Evolutionary conservation across 148 eudicot genomes (phyloP), one percentile per base, ranked within the genome.

Genomic region (Camellia japonica): DNA sequence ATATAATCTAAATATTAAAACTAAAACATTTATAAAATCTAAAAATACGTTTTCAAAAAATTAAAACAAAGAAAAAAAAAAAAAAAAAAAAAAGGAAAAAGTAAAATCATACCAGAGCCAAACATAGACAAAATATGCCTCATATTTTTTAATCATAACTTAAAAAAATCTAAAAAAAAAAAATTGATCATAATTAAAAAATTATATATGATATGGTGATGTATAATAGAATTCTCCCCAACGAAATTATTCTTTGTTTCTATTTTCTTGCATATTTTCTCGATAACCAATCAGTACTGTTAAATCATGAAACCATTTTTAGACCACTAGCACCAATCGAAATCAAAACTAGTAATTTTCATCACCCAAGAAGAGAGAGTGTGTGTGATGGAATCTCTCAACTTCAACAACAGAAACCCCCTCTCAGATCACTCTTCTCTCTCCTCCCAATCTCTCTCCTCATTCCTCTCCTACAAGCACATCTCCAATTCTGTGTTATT

Each of bases 381-480:
- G 38, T 30, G 38, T 30, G 55, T 7, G 52, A 73, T 55, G 80
- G 80, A 78, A 41, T 30, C 11, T 78, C 47, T 67, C 11, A 58
- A 43, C 64, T 54, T 63, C 18, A 80, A n/a, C 71, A 63, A 69
- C n/a, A 60, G 14, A 85, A 69, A 68, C 71, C 85, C 18, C 23
- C 80, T 43, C 60, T 23, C 78, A 61, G 54, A 41, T n/a, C 58
- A 20, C 38, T 66, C 41, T 76, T 80, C 30, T 73, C 79, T 18
- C 23, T 85, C 74, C 78, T 86, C 71, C 42, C 79, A 41, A 51
- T 88, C 77, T 8, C 83, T 84, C 30, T 82, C 84, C 60, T 86
- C 86, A 23, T 41, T 85, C 80, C 77, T 86, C 74, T 79, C 78
- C 79, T 77, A 79, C 84, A 55, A 79, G 20, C 82, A 68, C 74